phyloP scores from a whole-genome alignment of 2,329 filamentous ascomycete genomes.

The Tolypocladium cylindrosporum region DNA sequence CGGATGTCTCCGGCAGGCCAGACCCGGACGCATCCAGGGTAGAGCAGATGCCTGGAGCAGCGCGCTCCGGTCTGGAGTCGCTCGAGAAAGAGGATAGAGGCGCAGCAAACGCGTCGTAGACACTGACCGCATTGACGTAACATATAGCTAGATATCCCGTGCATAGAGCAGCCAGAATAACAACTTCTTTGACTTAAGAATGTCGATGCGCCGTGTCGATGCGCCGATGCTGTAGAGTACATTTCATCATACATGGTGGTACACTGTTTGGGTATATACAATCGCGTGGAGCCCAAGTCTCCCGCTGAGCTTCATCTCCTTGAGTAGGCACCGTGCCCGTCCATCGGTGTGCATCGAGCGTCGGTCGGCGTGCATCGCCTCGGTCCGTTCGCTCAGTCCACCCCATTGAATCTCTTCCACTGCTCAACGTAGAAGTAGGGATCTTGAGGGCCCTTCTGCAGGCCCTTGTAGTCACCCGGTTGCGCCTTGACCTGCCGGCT shows the following conservation, averaged over 20 bases:
- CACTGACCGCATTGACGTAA: not conserved
- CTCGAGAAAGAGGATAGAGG: slow-evolving; percentile 13
- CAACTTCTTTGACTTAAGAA: not conserved
- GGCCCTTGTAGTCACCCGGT: slow-evolving; percentile 43
- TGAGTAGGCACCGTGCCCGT: not conserved
- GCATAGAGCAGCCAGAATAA: not conserved
- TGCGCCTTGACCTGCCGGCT: slow-evolving; percentile 45
- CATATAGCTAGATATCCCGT: slow-evolving; percentile 7
- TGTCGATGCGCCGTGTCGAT: not conserved
- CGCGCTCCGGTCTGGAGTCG: slow-evolving; percentile 37
- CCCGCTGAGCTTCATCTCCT: not conserved
- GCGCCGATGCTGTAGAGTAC: slow-evolving; percentile 4
- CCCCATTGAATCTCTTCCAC: slow-evolving; percentile 60
- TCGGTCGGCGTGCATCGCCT: not conserved
- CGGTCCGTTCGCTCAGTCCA: slow-evolving; percentile 31
- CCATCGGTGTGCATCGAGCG: not conserved
- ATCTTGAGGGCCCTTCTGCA: slow-evolving; percentile 45
- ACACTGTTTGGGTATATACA: slow-evolving; percentile 21
- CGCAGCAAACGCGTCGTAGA: not conserved
- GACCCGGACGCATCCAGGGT: slow-evolving; percentile 1
- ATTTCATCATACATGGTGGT: slow-evolving; percentile 20
- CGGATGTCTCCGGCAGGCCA: slow-evolving; percentile 1
- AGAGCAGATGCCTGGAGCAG: slow-evolving; percentile 5
- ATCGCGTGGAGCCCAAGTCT: slow-evolving; percentile 8
- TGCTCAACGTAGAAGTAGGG: slow-evolving; percentile 52